Evolutionary conservation across 2,329 filamentous ascomycete genomes (phyloP).

Genomic region (Ceratocystis variospora): DNA sequence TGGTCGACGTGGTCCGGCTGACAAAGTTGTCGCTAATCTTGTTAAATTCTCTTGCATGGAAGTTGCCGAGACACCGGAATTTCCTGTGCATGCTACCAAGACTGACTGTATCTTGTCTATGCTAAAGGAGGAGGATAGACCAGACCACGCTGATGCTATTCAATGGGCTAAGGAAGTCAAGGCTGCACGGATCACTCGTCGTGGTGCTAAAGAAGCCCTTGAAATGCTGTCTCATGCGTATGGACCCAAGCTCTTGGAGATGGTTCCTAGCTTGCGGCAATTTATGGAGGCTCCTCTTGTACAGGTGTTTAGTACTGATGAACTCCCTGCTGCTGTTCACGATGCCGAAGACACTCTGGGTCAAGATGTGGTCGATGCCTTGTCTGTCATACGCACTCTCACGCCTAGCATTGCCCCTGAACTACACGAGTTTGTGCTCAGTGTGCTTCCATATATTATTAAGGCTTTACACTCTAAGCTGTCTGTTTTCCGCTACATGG

Average conservation of each 20-base stretch:
- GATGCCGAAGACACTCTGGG: conserved; percentile 64
- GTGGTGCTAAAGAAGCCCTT: conserved; percentile 85
- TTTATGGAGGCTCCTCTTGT: conserved; percentile 73
- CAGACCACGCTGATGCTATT: conserved; percentile 79
- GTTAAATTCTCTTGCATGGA: conserved; percentile 98
- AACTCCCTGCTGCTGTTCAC: conserved; percentile 57
- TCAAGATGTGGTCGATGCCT: conserved; percentile 83
- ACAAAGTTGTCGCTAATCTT: conserved; percentile 90
- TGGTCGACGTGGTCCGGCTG: conserved; percentile 70
- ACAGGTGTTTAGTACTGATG: conserved; percentile 52
- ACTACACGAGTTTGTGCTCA: conserved; percentile 67
- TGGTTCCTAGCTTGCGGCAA: conserved; percentile 64
- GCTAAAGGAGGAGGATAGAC: conserved; percentile 90
- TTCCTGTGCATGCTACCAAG: conserved; percentile 66
- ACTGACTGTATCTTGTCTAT: conserved; percentile 77
- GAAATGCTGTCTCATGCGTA: conserved; percentile 76
- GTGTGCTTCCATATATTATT: conserved; percentile 71
- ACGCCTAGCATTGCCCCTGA: conserved; percentile 72
- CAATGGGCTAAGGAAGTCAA: conserved; percentile 83
- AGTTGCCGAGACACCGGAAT: conserved; percentile 93
- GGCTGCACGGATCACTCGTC: conserved; percentile 75
- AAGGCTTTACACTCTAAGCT: conserved; percentile 77
- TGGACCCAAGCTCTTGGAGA: conserved; percentile 61
- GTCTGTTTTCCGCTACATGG: conserved; percentile 89
- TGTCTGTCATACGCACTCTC: conserved; percentile 84